Percentiles rank a stretch among this genome's conserved stretches.
Conservation (phyloP, 768 basidiomycete species). For the Tubosaeta sp. region DNA sequence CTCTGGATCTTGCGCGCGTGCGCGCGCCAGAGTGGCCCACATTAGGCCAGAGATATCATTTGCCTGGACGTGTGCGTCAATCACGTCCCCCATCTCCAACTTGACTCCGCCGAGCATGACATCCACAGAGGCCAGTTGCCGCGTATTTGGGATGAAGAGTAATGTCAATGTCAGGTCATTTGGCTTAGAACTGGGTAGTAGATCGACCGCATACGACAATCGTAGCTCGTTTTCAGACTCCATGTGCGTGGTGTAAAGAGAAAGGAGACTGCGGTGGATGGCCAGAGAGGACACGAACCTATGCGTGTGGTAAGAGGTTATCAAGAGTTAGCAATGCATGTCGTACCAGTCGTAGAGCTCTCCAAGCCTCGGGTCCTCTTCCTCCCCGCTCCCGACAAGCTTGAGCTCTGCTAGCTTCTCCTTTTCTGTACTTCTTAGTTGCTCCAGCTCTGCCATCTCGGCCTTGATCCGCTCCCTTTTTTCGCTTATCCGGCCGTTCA, state of each 20-base stretch:
- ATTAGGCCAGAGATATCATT: constrained; percentile 66
- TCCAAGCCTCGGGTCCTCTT: constrained; percentile 61
- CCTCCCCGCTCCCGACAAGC: constrained; percentile 47
- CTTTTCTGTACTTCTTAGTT: constrained; percentile 56
- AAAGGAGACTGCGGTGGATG: constrained; percentile 59
- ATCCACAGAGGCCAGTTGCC: constrained; percentile 57
- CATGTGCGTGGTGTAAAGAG: constrained; percentile 53
- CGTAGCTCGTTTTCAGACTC: constrained; percentile 76
- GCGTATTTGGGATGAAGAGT: constrained; percentile 68
- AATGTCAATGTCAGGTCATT: constrained; percentile 48
- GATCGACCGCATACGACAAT: constrained; percentile 55
- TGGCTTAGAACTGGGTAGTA: constrained; percentile 20
- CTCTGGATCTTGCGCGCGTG: constrained; percentile 15
- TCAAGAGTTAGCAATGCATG: neutral
- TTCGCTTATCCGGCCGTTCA: constrained; percentile 46
- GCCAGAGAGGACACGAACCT: constrained; percentile 72
- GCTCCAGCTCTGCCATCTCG: constrained; percentile 53
- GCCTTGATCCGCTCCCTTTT: constrained; percentile 62
- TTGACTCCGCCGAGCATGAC: constrained; percentile 51
- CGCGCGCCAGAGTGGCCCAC: constrained; percentile 53
- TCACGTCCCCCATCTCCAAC: constrained; percentile 52
- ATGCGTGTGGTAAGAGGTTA: neutral
- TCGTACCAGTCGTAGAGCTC: constrained; percentile 69
- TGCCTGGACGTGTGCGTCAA: constrained; percentile 58
- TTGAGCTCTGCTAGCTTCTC: constrained; percentile 60